phyloP scores from a whole-genome alignment of 208 protist species.

The Wallacemonas sp. region DNA sequence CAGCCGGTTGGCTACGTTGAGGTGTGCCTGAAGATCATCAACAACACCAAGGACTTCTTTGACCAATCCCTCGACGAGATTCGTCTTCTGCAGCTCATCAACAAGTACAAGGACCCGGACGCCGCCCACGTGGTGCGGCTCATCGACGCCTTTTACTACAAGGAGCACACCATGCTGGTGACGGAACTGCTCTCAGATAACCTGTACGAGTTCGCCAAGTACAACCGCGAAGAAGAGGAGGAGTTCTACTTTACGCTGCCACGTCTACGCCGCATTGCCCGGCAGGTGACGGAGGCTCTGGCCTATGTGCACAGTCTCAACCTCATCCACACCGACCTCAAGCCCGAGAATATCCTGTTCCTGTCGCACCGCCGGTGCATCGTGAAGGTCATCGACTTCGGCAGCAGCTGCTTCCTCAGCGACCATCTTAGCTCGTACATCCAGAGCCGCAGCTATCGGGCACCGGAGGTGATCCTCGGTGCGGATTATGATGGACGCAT shows the following conservation, averaged over 20 bases:
- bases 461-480: slow-evolving; percentile 92
- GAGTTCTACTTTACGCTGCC: slow-evolving; percentile 93
- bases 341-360: slow-evolving; percentile 97
- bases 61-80: slow-evolving; percentile 97
- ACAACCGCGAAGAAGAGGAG: slow-evolving; percentile 89
- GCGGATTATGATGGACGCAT: slow-evolving; percentile 94
- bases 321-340: slow-evolving; percentile 96
- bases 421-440: slow-evolving; percentile 95
- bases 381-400: slow-evolving; percentile 97
- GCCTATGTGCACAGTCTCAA: slow-evolving; percentile 92
- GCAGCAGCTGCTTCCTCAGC: slow-evolving; percentile 93
- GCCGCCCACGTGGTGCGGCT: slow-evolving; percentile 88
- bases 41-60: slow-evolving; percentile 98
- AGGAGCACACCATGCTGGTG: slow-evolving; percentile 97
- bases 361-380: slow-evolving; percentile 91
- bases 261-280: slow-evolving; percentile 86
- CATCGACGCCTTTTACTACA: slow-evolving; percentile 96
- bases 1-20: slow-evolving; percentile 63
- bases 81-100: slow-evolving; percentile 93
- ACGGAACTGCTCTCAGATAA: slow-evolving; percentile 96
- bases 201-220: slow-evolving; percentile 96
- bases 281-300: slow-evolving; percentile 83
- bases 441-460: slow-evolving; percentile 94
- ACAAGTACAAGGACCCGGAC: slow-evolving; percentile 89
- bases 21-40: slow-evolving; percentile 97